Evolutionary conservation across 129 eudicot genomes (phyloP).

Genomic region (Flaveria sonorensis): DNA sequence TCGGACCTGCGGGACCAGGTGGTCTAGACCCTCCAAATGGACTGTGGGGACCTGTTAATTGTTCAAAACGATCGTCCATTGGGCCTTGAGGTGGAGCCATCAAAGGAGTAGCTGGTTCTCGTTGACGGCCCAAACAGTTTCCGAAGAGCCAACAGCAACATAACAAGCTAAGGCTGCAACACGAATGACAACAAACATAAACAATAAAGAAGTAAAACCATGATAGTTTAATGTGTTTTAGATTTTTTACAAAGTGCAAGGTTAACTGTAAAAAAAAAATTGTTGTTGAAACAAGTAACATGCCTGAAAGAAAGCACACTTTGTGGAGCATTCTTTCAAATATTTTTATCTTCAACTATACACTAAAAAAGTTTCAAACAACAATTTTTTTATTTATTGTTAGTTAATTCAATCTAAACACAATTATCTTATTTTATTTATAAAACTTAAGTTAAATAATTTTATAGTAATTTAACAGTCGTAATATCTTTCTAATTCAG

Average conservation of each 20-base stretch:
- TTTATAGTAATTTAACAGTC: not conserved
- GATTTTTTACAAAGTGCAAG: no score
- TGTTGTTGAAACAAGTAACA: no score
- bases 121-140: slow-evolving; percentile 29
- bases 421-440: not conserved
- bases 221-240: not conserved
- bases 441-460: not conserved
- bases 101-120: slow-evolving; percentile 21
- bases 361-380: no score
- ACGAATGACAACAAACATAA: not conserved
- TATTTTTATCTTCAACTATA: not conserved
- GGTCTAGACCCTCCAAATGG: slow-evolving; percentile 19
- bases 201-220: not conserved
- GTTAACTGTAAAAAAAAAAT: no score
- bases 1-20: slow-evolving; percentile 4
- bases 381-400: not conserved
- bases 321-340: not conserved
- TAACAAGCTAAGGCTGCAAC: slow-evolving; percentile 27
- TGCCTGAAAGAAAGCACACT: not conserved
- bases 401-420: not conserved
- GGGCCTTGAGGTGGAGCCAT: slow-evolving; percentile 25
- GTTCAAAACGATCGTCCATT: slow-evolving; percentile 5
- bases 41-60: slow-evolving; percentile 15
- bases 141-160: slow-evolving; percentile 32
- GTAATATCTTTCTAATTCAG: not conserved